Evolutionary conservation across 768 basidiomycete genomes (phyloP).

Genomic region (Obba rivulosa): DNA sequence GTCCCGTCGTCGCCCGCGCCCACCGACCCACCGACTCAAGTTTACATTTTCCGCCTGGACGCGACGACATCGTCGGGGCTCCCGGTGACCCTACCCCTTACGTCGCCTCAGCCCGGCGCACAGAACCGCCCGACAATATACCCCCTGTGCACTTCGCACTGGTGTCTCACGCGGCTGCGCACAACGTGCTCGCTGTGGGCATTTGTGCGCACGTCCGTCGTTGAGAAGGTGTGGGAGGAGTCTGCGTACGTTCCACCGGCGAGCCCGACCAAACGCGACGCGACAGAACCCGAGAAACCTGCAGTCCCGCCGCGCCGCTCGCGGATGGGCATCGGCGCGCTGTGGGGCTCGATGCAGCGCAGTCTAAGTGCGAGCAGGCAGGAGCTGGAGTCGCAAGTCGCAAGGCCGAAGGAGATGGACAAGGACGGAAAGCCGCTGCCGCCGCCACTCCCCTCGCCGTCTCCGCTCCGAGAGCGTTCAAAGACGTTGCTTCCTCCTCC

Average conservation of each 20-base stretch:
- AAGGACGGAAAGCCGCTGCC: slow-evolving; percentile 14
- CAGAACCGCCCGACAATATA: slow-evolving; percentile 47
- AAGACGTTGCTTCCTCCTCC: slow-evolving; percentile 7
- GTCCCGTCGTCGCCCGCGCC: slow-evolving; percentile 26
- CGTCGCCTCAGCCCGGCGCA: slow-evolving; percentile 15
- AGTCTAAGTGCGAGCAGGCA: slow-evolving; percentile 18
- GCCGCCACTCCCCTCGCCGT: slow-evolving; percentile 16
- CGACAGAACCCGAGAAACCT: slow-evolving; percentile 3
- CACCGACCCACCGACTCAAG: slow-evolving; percentile 32
- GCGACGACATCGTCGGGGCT: slow-evolving; percentile 22
- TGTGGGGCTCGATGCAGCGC: slow-evolving; percentile 26
- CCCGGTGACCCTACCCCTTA: slow-evolving; percentile 20
- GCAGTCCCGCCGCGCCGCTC: slow-evolving; percentile 11
- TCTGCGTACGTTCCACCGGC: slow-evolving; percentile 38
- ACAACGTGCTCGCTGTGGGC: slow-evolving; percentile 90
- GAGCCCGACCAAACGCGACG: slow-evolving; percentile 23
- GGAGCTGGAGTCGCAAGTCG: slow-evolving; percentile 5
- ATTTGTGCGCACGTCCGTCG: slow-evolving; percentile 74
- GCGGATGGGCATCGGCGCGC: slow-evolving; percentile 21
- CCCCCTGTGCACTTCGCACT: slow-evolving; percentile 79
- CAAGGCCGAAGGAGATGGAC: slow-evolving; percentile 6
- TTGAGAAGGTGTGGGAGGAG: slow-evolving; percentile 90
- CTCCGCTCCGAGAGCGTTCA: background rate
- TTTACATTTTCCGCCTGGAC: slow-evolving; percentile 67
- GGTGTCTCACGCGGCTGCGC: slow-evolving; percentile 79